A percentile compares a stretch with the other conserved stretches of the same genome.
These are phyloP conservation scores for Hyaloscypha hepaticicola DNA, from an alignment of 495 filamentous ascomycete species.

Conservation along the genomic window DNA sequence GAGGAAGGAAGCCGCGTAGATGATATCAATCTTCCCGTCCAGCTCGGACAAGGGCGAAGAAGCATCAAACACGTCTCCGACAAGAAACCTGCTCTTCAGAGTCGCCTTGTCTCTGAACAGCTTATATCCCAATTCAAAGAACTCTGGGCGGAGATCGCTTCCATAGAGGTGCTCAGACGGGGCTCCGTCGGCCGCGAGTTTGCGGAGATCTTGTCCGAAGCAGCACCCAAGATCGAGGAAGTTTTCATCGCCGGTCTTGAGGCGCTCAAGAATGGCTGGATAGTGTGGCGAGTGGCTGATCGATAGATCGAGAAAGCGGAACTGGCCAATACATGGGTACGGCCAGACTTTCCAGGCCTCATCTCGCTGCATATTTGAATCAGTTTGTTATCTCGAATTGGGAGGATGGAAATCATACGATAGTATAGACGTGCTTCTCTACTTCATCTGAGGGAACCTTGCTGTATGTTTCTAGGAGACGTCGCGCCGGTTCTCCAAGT, in stretches of 20 bases:
- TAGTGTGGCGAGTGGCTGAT: constrained; percentile 9
- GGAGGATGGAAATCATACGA: constrained; percentile 8
- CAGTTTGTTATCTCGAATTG: not conserved
- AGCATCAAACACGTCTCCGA: constrained; percentile 50
- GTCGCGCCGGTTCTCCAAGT: not conserved
- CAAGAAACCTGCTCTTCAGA: constrained; percentile 47
- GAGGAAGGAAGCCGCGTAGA: constrained; percentile 55
- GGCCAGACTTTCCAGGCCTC: constrained; percentile 17
- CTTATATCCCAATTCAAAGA: constrained; percentile 54
- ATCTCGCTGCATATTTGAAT: constrained; percentile 15
- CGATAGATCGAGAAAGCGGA: constrained; percentile 14
- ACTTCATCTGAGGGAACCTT: constrained; percentile 19
- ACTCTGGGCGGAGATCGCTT: constrained; percentile 44
- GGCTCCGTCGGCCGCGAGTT: constrained; percentile 44
- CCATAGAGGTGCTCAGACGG: constrained; percentile 43
- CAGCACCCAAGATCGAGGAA: constrained; percentile 52
- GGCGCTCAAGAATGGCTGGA: constrained; percentile 20
- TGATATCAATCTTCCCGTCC: constrained; percentile 50
- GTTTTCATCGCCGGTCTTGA: constrained; percentile 21
- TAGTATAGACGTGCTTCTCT: constrained; percentile 3
- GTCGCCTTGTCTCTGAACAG: constrained; percentile 48
- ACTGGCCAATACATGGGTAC: constrained; percentile 23
- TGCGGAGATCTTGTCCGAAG: constrained; percentile 49
- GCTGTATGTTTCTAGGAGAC: constrained; percentile 19
- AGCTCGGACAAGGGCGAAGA: constrained; percentile 24